Conservation (phyloP, 352 stramenopile genomes). For the Blastocystis sp. region DNA sequence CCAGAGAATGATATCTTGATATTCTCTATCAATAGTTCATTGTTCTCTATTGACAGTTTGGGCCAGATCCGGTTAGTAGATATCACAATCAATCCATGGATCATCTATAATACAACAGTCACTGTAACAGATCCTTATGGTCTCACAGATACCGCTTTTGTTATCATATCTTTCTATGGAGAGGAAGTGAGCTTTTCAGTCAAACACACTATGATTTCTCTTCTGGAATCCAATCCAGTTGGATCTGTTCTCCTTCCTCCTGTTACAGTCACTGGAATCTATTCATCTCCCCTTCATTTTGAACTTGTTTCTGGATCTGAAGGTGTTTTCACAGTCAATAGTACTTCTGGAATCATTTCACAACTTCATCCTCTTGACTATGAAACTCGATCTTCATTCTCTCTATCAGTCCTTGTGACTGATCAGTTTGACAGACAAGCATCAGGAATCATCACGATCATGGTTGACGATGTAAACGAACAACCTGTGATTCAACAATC, state of each 20-base stretch:
- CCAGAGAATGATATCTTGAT: not conserved
- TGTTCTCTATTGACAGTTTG: conserved; percentile 9
- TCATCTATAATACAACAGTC: conserved; percentile 14
- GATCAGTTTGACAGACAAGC: not conserved
- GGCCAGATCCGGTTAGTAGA: not conserved
- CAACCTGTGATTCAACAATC: not conserved
- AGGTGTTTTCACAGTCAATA: not conserved
- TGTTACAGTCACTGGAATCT: not conserved
- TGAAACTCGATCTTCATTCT: not conserved
- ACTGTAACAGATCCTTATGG: not conserved
- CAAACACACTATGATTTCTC: not conserved
- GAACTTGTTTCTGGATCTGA: not conserved
- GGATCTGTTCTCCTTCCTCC: not conserved
- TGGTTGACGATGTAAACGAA: conserved; percentile 3
- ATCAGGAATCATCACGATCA: not conserved
- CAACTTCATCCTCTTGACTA: not conserved
- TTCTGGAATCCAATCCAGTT: not conserved
- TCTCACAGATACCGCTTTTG: not conserved
- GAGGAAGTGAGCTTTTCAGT: not conserved
- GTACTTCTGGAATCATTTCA: not conserved
- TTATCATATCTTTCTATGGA: not conserved
- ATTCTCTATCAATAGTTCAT: not conserved
- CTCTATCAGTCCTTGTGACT: not conserved
- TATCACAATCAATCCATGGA: not conserved
- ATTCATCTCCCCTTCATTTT: not conserved